phyloP scores from a whole-genome alignment of 2,329 filamentous ascomycete genomes.

The Talaromyces sp. region DNA sequence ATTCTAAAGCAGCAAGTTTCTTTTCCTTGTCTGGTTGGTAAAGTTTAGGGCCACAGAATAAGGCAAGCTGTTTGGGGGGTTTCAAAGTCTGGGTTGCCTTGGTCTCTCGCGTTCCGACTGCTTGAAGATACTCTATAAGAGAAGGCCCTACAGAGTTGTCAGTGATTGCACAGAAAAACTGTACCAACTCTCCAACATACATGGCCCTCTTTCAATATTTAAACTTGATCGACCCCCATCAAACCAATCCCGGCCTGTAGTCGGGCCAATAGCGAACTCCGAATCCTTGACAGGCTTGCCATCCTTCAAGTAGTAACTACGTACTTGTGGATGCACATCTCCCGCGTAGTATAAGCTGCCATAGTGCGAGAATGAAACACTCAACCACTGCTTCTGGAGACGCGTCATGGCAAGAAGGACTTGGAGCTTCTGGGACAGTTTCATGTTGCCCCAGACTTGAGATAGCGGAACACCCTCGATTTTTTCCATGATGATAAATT shows the following conservation, averaged over 20 bases:
- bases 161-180: conserved; percentile 14
- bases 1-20: conserved; percentile 19
- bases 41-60: conserved; percentile 24
- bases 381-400: conserved; percentile 13
- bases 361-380: conserved; percentile 7
- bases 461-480: conserved; percentile 13
- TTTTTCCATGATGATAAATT: conserved; percentile 20
- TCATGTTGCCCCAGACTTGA: conserved; percentile 15
- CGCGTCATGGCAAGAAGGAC: conserved; percentile 15
- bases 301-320: conserved; percentile 18
- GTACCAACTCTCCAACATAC: conserved; percentile 20
- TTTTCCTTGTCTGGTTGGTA: conserved; percentile 19
- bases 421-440: conserved; percentile 13
- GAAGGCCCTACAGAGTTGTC: conserved; percentile 17
- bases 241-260: conserved; percentile 14
- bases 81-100: conserved; percentile 18
- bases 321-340: conserved; percentile 12
- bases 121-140: conserved; percentile 19
- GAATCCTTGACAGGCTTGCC: conserved; percentile 14
- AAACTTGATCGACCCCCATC: conserved; percentile 18
- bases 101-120: conserved; percentile 18
- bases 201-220: conserved; percentile 30
- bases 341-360: conserved; percentile 17
- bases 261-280: conserved; percentile 15
- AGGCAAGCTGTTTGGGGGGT: conserved; percentile 19